Conservation (phyloP, 129 eudicot genomes). For the Tanacetum coccineum region DNA sequence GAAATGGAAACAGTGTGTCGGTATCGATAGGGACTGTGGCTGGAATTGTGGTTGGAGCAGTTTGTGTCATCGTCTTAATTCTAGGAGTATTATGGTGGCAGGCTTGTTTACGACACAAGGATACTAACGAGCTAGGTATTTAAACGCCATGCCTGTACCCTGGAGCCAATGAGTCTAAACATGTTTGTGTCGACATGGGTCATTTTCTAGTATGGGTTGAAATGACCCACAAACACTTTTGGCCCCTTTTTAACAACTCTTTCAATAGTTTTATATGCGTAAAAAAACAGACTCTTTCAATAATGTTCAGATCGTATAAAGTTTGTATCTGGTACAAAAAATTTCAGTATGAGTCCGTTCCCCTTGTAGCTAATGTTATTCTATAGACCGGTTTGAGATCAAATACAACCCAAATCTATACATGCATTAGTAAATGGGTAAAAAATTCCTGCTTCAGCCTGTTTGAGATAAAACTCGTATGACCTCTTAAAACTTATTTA, state of each 20-base stretch:
- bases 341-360: constrained; percentile 1
- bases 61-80: constrained; percentile 30
- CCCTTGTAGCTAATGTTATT: neutral
- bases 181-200: neutral
- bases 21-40: constrained; percentile 36
- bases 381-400: neutral
- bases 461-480: neutral
- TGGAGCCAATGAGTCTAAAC: neutral
- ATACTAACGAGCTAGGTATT: constrained; percentile 39
- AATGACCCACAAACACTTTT: neutral
- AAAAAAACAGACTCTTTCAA: neutral
- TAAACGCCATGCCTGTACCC: neutral
- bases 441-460: too few relatives aligned
- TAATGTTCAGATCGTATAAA: too few relatives aligned
- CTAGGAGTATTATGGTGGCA: constrained; percentile 54
- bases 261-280: neutral
- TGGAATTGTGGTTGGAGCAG: constrained; percentile 55
- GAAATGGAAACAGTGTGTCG: too few relatives aligned
- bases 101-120: constrained; percentile 33
- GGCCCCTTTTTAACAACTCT: neutral
- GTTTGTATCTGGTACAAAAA: neutral
- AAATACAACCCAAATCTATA: neutral
- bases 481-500: neutral
- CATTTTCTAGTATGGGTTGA: neutral
- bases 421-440: neutral